Base-by-base conservation (phyloP, 164 flowering plant species). In the Liquidambar formosana region DNA sequence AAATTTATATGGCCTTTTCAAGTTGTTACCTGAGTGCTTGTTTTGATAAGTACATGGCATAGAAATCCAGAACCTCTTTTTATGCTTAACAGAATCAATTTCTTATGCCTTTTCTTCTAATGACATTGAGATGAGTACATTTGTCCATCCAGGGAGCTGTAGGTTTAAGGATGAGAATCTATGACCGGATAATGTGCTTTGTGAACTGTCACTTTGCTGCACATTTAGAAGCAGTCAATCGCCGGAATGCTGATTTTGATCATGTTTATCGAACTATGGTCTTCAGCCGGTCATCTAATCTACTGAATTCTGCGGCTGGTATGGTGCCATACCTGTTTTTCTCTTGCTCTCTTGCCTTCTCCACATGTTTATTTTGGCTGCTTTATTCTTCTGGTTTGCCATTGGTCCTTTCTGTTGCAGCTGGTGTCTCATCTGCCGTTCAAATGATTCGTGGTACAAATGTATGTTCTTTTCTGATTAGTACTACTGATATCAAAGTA, bases 131-230 rank as follows among this genome's bases (percentile, higher is more conserved):
- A 2, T 10, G 60, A 53, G 21, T 38, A 58, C 13, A 44, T 51
- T 46, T 71, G 33, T 22, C 49, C 26, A 11, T 61, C 61, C 88
- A 96, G 99, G 99, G 99, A 69, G 99, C 91, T 61, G 99, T 96
- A 27, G 99, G 97, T 48, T 75, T 96, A 85, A 88, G 96, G 78
- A 84, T 96, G 80, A 87, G 98, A 79, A 91, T 96, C 19, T 87
- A 87, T 78, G 97, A 91, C 67, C 80, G 99, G 61, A 85, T 83
- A 71, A 82, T 96, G 48, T 93, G 98, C 81, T 93, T 96, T 74
- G 93, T 92, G 58, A 93, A 92, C 78, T 96, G 98, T 76, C 99
- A 96, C 78, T 84, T 93, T 78, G 99, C 99, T 69, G 99, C 99
- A 60, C 99, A 96, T 77, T 74, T 96, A 69, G 99, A 96, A 80